Conservation (phyloP, 441 rosid species). For the Sinapis alba region DNA sequence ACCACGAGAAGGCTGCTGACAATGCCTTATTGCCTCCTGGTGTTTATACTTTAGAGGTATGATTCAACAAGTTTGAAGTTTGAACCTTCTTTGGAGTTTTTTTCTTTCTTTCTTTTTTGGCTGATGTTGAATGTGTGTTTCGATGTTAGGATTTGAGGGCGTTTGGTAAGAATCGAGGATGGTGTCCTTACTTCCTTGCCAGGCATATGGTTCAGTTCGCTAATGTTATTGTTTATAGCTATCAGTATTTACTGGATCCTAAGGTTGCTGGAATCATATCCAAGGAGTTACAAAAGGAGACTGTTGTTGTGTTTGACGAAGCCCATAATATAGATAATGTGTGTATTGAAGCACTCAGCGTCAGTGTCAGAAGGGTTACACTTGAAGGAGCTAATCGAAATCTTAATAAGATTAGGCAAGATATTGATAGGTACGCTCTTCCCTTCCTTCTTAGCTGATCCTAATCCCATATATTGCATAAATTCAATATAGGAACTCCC, state of each 20-base stretch:
- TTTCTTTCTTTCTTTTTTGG: not conserved
- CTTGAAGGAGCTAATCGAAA: constrained; percentile 95
- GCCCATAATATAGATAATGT: constrained; percentile 97
- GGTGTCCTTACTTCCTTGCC: constrained; percentile 95
- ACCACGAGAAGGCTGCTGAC: constrained; percentile 76
- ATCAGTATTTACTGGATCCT: constrained; percentile 94
- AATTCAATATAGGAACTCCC: constrained; percentile 8
- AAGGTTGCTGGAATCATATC: constrained; percentile 97
- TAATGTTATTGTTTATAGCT: constrained; percentile 89
- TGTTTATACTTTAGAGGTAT: constrained; percentile 89
- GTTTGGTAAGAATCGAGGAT: constrained; percentile 79
- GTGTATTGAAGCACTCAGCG: constrained; percentile 97
- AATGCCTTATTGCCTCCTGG: constrained; percentile 87
- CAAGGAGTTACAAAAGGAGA: constrained; percentile 92
- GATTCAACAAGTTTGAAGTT: not conserved
- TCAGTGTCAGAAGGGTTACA: constrained; percentile 84
- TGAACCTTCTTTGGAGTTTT: no score
- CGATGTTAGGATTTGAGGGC: constrained; percentile 71
- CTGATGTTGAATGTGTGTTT: constrained; percentile 21
- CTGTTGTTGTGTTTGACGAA: constrained; percentile 95
- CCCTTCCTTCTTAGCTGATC: constrained; percentile 9
- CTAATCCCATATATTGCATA: constrained; percentile 3
- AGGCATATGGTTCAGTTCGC: constrained; percentile 95
- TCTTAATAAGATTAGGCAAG: constrained; percentile 68
- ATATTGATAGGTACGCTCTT: constrained; percentile 74